These are phyloP conservation scores for Xylariaceae sp. DNA, from an alignment of 2,329 filamentous ascomycete species.

Conservation along the genomic window DNA sequence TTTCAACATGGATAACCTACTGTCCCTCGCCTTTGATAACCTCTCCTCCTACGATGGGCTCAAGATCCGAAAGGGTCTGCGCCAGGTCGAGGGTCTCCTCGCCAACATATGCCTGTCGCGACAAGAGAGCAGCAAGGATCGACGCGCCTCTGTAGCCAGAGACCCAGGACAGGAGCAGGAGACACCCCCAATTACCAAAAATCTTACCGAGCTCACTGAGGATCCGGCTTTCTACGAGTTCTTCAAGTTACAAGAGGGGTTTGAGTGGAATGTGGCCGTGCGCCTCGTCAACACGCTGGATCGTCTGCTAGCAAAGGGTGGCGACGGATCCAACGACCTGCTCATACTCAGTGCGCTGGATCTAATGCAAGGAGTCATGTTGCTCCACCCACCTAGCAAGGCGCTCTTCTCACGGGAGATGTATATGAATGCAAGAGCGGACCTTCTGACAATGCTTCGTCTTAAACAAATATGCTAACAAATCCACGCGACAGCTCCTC, in stretches of 20 bases:
- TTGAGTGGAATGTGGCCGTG: constrained; percentile 96
- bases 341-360: constrained; percentile 88
- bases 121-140: constrained; percentile 30
- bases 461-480: constrained; percentile 15
- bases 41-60: constrained; percentile 87
- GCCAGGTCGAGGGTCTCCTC: constrained; percentile 91
- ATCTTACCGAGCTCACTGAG: constrained; percentile 71
- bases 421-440: constrained; percentile 80
- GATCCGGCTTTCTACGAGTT: constrained; percentile 95
- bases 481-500: constrained; percentile 65
- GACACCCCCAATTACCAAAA: constrained; percentile 57
- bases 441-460: background rate
- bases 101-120: constrained; percentile 89
- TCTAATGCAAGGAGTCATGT: constrained; percentile 83
- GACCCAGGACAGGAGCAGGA: constrained; percentile 38
- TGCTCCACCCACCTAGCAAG: constrained; percentile 90
- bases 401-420: constrained; percentile 85
- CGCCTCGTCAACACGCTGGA: constrained; percentile 86
- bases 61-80: constrained; percentile 91
- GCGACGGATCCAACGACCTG: constrained; percentile 82
- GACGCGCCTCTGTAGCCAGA: constrained; percentile 38
- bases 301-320: constrained; percentile 80
- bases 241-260: constrained; percentile 94
- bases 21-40: constrained; percentile 95
- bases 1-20: constrained; percentile 79